These are phyloP conservation scores for Acanthamoeba sp. DNA, from an alignment of 208 protist species.

Conservation along the genomic window DNA sequence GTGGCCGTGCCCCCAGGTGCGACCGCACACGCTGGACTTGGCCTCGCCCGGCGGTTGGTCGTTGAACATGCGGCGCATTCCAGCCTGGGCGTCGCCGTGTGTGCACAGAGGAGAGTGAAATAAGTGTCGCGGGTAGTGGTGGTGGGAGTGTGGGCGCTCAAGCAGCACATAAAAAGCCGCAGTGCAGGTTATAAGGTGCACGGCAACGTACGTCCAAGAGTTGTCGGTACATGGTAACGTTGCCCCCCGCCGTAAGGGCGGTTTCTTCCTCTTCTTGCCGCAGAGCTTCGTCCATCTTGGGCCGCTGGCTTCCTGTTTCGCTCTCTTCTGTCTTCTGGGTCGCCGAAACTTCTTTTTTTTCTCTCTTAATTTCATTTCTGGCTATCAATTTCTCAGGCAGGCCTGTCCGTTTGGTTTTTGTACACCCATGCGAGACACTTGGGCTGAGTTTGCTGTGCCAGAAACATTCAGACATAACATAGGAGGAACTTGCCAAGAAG, in stretches of 20 bases:
- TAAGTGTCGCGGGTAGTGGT: too few relatives aligned
- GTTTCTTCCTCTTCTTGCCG: not conserved
- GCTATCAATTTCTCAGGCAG: too few relatives aligned
- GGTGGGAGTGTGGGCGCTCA: too few relatives aligned
- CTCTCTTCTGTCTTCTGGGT: not conserved
- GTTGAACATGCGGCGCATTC: conserved; percentile 53
- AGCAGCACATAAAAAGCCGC: not conserved
- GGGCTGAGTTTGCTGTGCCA: too few relatives aligned
- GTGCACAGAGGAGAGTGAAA: not conserved
- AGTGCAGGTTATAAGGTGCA: too few relatives aligned
- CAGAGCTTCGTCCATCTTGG: not conserved
- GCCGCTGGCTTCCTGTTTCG: not conserved
- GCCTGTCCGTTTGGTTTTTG: too few relatives aligned
- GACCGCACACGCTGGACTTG: conserved; percentile 61
- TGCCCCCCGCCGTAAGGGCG: not conserved
- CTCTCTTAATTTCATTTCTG: not conserved
- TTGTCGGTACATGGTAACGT: not conserved
- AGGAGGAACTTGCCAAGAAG: too few relatives aligned
- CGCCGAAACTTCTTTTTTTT: not conserved
- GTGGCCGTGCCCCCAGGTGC: conserved; percentile 8
- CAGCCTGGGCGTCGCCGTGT: not conserved
- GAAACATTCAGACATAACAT: too few relatives aligned
- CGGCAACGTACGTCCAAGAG: not conserved
- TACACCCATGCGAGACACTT: too few relatives aligned
- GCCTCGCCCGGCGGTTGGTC: not conserved